Percentiles rank a stretch among this genome's conserved stretches.
phyloP scores from a whole-genome alignment of 2,329 filamentous ascomycete species.

The Raffaelea albimanens region DNA sequence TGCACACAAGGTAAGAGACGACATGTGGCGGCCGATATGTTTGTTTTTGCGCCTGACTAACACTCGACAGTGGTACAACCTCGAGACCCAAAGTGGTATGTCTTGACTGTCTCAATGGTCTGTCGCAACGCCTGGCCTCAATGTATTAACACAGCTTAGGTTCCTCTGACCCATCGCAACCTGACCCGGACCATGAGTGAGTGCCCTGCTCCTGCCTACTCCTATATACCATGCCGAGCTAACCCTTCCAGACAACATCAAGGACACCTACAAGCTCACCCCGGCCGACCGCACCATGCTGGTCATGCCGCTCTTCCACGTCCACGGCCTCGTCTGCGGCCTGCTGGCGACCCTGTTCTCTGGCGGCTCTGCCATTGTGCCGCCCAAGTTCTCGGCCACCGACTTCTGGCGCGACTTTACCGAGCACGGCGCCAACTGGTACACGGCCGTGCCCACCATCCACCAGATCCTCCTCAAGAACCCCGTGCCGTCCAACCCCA shows the following conservation, averaged over 20 bases:
- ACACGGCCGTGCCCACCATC: slow-evolving; percentile 87
- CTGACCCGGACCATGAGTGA: slow-evolving; percentile 70
- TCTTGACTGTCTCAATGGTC: too few relatives aligned
- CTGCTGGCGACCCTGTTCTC: slow-evolving; percentile 69
- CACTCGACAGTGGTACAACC: slow-evolving; percentile 55
- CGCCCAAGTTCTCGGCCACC: slow-evolving; percentile 67
- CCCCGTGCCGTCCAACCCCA: slow-evolving; percentile 50
- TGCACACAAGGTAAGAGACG: slow-evolving; percentile 65
- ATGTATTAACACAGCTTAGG: slow-evolving; percentile 29
- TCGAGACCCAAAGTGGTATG: slow-evolving; percentile 73
- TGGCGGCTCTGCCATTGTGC: slow-evolving; percentile 71
- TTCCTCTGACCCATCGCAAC: slow-evolving; percentile 73
- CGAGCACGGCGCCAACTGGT: slow-evolving; percentile 73
- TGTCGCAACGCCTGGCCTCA: too few relatives aligned
- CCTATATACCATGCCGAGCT: neutral
- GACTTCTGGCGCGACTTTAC: slow-evolving; percentile 77
- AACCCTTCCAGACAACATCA: slow-evolving; percentile 54
- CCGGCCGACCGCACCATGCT: slow-evolving; percentile 68
- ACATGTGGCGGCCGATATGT: too few relatives aligned
- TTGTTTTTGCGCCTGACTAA: too few relatives aligned
- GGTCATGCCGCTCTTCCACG: slow-evolving; percentile 87
- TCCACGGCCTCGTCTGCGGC: slow-evolving; percentile 77
- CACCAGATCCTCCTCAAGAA: slow-evolving; percentile 79
- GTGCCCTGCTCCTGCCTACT: slow-evolving; percentile 14
- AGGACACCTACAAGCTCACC: slow-evolving; percentile 65